Conservation (phyloP, 129 eudicot species). For the Cynara cardunculus region DNA sequence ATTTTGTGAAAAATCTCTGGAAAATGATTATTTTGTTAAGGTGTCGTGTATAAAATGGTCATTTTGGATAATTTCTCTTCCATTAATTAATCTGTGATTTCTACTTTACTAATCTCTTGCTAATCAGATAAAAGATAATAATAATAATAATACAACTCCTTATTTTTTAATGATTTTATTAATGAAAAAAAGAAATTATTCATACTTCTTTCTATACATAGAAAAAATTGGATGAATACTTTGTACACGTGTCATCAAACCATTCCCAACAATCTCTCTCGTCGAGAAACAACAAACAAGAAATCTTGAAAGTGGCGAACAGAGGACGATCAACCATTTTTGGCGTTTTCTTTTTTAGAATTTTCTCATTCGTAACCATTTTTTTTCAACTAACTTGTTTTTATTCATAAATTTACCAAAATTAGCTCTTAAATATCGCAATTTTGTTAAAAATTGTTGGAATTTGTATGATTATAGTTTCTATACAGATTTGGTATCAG, state of each 20-base stretch:
- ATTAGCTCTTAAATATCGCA: background rate
- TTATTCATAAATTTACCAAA: background rate
- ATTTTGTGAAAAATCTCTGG: too few species aligned
- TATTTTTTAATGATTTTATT: background rate
- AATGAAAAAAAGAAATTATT: background rate
- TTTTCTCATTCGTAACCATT: conserved; percentile 46
- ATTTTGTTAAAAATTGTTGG: background rate
- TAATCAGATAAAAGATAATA: too few species aligned
- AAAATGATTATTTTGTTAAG: too few species aligned
- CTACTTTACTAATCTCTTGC: too few species aligned
- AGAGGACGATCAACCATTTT: conserved; percentile 17
- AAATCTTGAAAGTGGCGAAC: conserved; percentile 3
- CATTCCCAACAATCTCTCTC: conserved; percentile 20
- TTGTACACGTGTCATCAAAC: conserved; percentile 14
- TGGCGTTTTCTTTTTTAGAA: background rate
- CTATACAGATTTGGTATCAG: background rate
- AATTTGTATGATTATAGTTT: background rate
- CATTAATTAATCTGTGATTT: too few species aligned
- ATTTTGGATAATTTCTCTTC: too few species aligned
- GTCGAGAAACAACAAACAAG: background rate
- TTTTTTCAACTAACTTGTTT: background rate
- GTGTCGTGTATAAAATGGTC: too few species aligned
- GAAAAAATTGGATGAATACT: conserved; percentile 19
- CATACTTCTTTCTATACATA: background rate
- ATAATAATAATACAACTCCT: too few species aligned